phyloP scores from a whole-genome alignment of 352 stramenopile species.

The Pythium dissotocum region DNA sequence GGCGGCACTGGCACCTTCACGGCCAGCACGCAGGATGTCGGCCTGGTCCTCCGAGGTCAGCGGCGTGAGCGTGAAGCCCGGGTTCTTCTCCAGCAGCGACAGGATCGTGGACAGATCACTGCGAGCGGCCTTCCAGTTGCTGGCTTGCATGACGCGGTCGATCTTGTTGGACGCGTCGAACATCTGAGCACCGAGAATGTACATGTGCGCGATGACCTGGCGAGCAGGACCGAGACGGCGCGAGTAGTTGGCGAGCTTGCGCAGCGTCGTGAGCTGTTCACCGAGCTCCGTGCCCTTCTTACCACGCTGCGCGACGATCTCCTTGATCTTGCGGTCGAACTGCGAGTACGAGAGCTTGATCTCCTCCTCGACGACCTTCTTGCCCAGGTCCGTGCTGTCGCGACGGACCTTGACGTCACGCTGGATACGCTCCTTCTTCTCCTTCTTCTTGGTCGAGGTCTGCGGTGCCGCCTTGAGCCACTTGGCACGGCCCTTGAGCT shows the following conservation, averaged over 20 bases:
- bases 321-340: conserved; percentile 86
- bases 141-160: conserved; percentile 80
- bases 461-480: conserved; percentile 94
- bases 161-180: conserved; percentile 87
- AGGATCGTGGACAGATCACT: conserved; percentile 66
- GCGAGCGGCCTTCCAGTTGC: conserved; percentile 77
- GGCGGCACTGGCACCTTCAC: conserved; percentile 65
- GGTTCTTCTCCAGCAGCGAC: conserved; percentile 82
- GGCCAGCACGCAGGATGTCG: conserved; percentile 72
- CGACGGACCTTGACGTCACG: conserved; percentile 49
- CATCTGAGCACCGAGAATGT: conserved; percentile 77
- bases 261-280: conserved; percentile 67
- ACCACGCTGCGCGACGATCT: conserved; percentile 79
- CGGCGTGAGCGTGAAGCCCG: conserved; percentile 68
- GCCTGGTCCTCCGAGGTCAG: conserved; percentile 84
- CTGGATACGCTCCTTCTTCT: conserved; percentile 28
- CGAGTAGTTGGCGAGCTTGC: conserved; percentile 82
- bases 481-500: conserved; percentile 94
- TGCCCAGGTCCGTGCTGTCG: conserved; percentile 43
- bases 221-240: conserved; percentile 72
- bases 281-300: conserved; percentile 81
- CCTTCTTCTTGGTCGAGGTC: conserved; percentile 57
- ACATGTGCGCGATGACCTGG: conserved; percentile 79
- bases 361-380: conserved; percentile 77
- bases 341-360: conserved; percentile 76